Conservation (phyloP, 257 asterid genomes). For the Fraxinus cuspidata region DNA sequence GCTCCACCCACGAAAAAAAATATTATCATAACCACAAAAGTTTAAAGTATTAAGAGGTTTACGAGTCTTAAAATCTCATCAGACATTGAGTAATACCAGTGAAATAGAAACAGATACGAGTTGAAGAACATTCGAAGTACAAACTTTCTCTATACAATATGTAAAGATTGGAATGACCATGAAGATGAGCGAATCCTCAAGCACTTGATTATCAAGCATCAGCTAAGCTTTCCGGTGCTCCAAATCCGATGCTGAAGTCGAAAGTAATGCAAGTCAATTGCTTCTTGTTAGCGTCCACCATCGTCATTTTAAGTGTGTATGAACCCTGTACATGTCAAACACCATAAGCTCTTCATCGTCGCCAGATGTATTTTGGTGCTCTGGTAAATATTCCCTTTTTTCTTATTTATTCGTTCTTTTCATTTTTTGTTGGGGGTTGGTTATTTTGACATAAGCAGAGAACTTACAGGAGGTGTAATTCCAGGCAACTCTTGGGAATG, state of each 20-base stretch:
- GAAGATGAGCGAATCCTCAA: conserved; percentile 3
- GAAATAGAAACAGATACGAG: conserved; percentile 10
- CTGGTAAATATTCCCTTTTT: neutral
- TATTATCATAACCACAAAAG: neutral
- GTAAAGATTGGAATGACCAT: conserved; percentile 8
- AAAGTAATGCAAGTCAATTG: conserved; percentile 72
- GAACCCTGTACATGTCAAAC: conserved; percentile 57
- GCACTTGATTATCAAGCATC: conserved; percentile 28
- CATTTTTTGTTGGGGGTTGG: neutral
- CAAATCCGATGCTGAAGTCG: conserved; percentile 59
- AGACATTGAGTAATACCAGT: neutral
- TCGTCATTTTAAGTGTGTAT: conserved; percentile 56
- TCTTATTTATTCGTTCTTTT: neutral
- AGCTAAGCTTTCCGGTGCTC: conserved; percentile 49
- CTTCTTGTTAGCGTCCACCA: conserved; percentile 49
- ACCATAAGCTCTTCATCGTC: neutral
- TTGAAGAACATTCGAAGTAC: neutral
- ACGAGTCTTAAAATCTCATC: neutral
- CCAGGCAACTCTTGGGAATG: conserved; percentile 80
- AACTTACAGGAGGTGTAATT: conserved; percentile 79
- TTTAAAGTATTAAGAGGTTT: neutral
- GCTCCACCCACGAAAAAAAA: neutral
- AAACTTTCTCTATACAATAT: conserved; percentile 24
- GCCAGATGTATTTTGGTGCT: neutral
- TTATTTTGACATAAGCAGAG: neutral